Conservation (phyloP, 805 yeast genomes). For the Barnettozyma vustinii region DNA sequence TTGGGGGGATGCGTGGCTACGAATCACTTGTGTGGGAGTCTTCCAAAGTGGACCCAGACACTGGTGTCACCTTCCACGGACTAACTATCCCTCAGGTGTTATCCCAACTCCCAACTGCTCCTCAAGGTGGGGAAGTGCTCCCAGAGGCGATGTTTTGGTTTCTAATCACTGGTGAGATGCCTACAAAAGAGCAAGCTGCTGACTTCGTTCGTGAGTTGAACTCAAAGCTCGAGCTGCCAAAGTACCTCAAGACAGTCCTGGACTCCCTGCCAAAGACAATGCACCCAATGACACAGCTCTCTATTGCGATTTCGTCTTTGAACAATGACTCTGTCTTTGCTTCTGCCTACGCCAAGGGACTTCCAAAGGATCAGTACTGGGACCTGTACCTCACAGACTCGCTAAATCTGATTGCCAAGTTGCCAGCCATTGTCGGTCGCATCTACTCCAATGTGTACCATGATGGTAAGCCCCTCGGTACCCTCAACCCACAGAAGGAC, state of each 20-base stretch:
- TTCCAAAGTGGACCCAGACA: conserved; percentile 67
- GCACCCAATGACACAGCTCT: conserved; percentile 83
- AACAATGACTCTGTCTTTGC: conserved; percentile 70
- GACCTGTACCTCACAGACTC: conserved; percentile 69
- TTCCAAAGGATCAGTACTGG: conserved; percentile 69
- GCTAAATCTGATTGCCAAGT: conserved; percentile 61
- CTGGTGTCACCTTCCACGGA: conserved; percentile 78
- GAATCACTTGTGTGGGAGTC: conserved; percentile 77
- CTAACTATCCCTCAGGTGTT: conserved; percentile 61
- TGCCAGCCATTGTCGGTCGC: conserved; percentile 71
- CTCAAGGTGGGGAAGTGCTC: conserved; percentile 27
- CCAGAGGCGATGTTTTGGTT: conserved; percentile 81
- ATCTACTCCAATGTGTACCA: conserved; percentile 59
- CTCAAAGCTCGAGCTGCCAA: conserved; percentile 59
- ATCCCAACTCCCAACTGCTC: conserved; percentile 37
- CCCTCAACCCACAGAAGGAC: conserved; percentile 50
- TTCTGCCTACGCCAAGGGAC: conserved; percentile 64
- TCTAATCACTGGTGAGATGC: conserved; percentile 67
- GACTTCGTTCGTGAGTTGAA: conserved; percentile 58
- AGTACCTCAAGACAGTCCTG: conserved; percentile 52
- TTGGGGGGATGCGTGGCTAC: conserved; percentile 81
- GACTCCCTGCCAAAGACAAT: conserved; percentile 58
- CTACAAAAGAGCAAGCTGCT: conserved; percentile 53
- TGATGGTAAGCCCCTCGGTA: conserved; percentile 50
- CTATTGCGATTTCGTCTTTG: conserved; percentile 70